Base-by-base conservation (phyloP, 1,284 basidiomycete species). In the Fistulinella cinereoalba region DNA sequence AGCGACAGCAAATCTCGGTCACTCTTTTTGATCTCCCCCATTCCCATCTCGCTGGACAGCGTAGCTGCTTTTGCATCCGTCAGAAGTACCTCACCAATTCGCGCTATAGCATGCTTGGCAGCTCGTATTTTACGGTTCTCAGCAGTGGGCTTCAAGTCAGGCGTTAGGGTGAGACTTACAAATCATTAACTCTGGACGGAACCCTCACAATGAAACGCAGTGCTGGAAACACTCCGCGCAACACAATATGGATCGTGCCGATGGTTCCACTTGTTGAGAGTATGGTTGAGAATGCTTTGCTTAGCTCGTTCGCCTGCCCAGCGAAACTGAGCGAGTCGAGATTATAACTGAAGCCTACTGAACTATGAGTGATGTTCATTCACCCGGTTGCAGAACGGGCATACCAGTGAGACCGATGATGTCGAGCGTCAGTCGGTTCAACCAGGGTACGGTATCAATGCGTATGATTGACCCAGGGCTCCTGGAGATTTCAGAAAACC, bases 401-500 rank as follows among this genome's bases (percentile, higher is more conserved):
- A 11, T 51, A 76, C 83, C 84, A 21, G 84, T 81, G 13, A 79
- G 66, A 7, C 84, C 84, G 46, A 89, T 87, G 21, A 86, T 71
- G 54, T 88, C 85, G 28, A 88, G 66, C 0, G 85, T 86, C 47
- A 73, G 70, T 44, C 72, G 73, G 37, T 70, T 77, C 12, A 87
- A 61, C 71, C 78, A 81, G 0, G 72, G 62, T 5, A 82, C 63
- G 3, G 78, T 71, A 46, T 88, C 78, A 23, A 79, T 57, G 4
- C 56, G 62, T 18, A 34, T 31, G 16, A 25, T 29, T n/a, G 41
- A 28, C 23, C 56, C 47, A n/a, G n/a, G n/a, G n/a, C n/a, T n/a
- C 49, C 64, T 61, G n/a, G 54, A 44, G 21, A 66, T 53, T 44
- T 74, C 64, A 2, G 51, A 39, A 3, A 50, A 55, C 75, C 71